phyloP scores from a whole-genome alignment of 768 basidiomycete species.

The Kwoniella mangroviensis region DNA sequence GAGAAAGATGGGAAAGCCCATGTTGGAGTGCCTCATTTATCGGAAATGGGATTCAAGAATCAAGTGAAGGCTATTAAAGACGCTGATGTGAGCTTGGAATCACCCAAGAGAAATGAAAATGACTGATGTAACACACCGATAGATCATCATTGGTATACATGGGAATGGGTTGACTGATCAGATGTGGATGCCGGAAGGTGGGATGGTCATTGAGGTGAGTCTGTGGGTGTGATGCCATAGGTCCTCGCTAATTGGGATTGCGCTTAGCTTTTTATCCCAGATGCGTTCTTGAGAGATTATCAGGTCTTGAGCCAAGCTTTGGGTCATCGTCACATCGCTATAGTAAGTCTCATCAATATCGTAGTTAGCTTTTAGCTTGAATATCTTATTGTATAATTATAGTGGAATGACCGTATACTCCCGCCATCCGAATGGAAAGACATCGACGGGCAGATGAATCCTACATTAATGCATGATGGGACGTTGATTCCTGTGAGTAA shows the following conservation, averaged over 20 bases:
- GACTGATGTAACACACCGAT: too few species aligned
- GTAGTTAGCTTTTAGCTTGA: too few species aligned
- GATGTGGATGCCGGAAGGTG: slow-evolving; percentile 34
- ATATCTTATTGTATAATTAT: too few species aligned
- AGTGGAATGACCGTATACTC: slow-evolving; percentile 35
- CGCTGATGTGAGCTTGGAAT: slow-evolving; percentile 36
- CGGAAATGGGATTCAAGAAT: slow-evolving; percentile 29
- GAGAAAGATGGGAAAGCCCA: slow-evolving; percentile 61
- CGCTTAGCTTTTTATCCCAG: neutral
- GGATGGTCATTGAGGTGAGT: slow-evolving; percentile 34
- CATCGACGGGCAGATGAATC: slow-evolving; percentile 8
- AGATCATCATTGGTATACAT: slow-evolving; percentile 43
- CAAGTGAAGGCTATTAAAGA: slow-evolving; percentile 37
- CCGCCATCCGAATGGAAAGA: slow-evolving; percentile 26
- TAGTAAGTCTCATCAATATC: neutral
- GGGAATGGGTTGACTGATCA: slow-evolving; percentile 40
- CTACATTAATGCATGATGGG: slow-evolving; percentile 29
- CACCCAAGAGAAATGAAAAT: too few species aligned
- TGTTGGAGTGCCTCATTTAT: slow-evolving; percentile 21
- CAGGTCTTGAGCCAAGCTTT: slow-evolving; percentile 1
- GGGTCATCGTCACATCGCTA: neutral
- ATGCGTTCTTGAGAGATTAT: slow-evolving; percentile 32
- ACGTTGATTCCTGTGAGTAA: slow-evolving; percentile 28
- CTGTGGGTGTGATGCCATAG: neutral
- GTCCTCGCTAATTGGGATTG: neutral